Base-by-base conservation (phyloP, 192 early-diverging fungal species). In the Diversispora eburnea region DNA sequence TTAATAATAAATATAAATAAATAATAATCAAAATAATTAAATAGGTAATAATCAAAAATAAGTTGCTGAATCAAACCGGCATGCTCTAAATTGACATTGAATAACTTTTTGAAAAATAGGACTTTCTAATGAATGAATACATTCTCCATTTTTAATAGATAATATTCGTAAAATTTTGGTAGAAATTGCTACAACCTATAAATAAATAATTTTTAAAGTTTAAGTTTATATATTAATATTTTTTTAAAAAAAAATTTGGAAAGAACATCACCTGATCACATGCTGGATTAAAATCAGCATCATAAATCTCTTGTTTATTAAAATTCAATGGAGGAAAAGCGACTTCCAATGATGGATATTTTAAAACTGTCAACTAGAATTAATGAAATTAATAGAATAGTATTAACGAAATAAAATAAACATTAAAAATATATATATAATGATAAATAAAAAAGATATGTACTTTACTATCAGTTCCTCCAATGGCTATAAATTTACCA, bases 401-500 rank as follows among this genome's bases (percentile, higher is more conserved):
- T 2, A 33, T 33, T 33, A 33, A 33, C 25, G 25, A 33, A 33
- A 33, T 33, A 33, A 33, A 33, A 33, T 33, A 33, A 33, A 33
- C n/a, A n/a, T n/a, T n/a, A n/a, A 33, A 33, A 33, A 33, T 33
- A 33, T 33, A 33, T 33, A 33, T 33, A 33, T 1, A 33, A 33
- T 33, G 25, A 33, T 33, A n/a, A n/a, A 33, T 33, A 33, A 33
- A 33, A 33, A 1, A 33, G 25, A 33, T 33, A 33, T 33, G 25
- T 78, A 89, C 88, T 69, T 85, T 83, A 47, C 91, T 91, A 66
- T 92, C 90, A 5, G 92, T 89, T 59, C 86, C 86, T 13, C 88
- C 92, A 3, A 87, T 87, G 19, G 87, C 82, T 20, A 94, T 67
- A 49, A 87, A 73, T 52, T 78, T 82, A 20, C 92, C 92, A 77